Conservation (phyloP, 169 alveolate genomes). For the Toxoplasma gondii region DNA sequence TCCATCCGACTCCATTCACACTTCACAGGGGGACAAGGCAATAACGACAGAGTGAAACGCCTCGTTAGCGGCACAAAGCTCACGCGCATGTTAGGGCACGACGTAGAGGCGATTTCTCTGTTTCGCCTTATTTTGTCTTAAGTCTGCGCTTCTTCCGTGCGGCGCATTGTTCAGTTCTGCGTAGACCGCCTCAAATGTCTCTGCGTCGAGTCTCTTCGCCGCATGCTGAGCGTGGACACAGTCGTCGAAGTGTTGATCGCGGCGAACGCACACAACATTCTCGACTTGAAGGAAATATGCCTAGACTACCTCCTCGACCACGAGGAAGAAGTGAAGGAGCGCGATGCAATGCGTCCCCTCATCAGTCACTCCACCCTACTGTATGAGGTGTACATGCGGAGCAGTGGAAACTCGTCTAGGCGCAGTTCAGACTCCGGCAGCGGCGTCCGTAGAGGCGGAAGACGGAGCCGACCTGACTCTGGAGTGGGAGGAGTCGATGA, state of each 20-base stretch:
- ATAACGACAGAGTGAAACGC: too few species aligned
- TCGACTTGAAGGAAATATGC: conserved; percentile 67
- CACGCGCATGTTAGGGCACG: too few species aligned
- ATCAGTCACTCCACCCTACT: not conserved
- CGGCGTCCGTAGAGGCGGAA: not conserved
- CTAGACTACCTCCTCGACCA: conserved; percentile 68
- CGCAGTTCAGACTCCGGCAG: not conserved
- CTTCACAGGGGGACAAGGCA: too few species aligned
- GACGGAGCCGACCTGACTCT: not conserved
- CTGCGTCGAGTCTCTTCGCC: conserved; percentile 75
- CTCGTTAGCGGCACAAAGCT: too few species aligned
- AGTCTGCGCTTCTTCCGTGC: not conserved
- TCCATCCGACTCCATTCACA: too few species aligned
- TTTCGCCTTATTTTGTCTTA: not conserved
- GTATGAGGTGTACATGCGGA: conserved; percentile 8
- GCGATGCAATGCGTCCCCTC: conserved; percentile 20
- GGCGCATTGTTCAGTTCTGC: conserved; percentile 60
- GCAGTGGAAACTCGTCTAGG: not conserved
- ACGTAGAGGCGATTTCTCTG: too few species aligned
- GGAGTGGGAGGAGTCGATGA: not conserved
- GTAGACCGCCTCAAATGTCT: conserved; percentile 77
- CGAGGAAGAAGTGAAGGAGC: conserved; percentile 31
- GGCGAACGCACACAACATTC: conserved; percentile 65
- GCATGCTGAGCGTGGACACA: conserved; percentile 64
- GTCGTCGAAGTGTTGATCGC: conserved; percentile 72